Evolutionary conservation across 2,329 filamentous ascomycete genomes (phyloP), one percentile per base, ranked within the genome.

Genomic region (Talaromyces sp.): DNA sequence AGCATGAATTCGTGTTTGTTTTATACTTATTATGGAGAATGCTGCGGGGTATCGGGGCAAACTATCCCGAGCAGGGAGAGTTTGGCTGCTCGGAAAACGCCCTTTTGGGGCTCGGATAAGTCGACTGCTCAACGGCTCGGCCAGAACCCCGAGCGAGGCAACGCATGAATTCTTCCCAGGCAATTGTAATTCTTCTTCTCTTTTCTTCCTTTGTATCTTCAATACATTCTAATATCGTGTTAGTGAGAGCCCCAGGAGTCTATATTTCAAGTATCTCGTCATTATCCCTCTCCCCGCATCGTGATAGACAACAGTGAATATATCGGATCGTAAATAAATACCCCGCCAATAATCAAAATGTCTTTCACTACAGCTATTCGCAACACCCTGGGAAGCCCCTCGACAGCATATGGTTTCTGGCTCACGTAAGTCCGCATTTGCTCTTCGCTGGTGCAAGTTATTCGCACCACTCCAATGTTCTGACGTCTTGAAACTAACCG

Each of bases 341-440:
- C 17, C n/a, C 33, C 49, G 33, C 33, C n/a, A 39, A 15, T 11
- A 39, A 43, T 41, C 11, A 58, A 31, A n/a, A 66, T 66, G 64
- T 49, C 64, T 27, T 66, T 66, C n/a, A 35, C 59, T n/a, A 66
- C 64, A 31, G 59, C 64, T 35, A 59, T 66, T 25, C 50, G 45
- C 6, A 39, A 61, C 25, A 62, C 64, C 33, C 43, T 66, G n/a
- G 33, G 50, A 22, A 66, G 52, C 4, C 33, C 52, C 13, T 50
- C 64, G 25, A 61, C 60, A 31, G 64, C 64, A 22, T 66, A 59
- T 37, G 64, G 64, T 33, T 66, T 66, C 35, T 66, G 64, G 64
- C 64, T 66, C 59, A 62, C 58, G 64, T 66, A 66, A 25, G 64
- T 60, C 31, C 52, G 25, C 25, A 0, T 31, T 50, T 54, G 50